phyloP scores from a whole-genome alignment of 306 rosid species.

The Citrullus mucosospermus region DNA sequence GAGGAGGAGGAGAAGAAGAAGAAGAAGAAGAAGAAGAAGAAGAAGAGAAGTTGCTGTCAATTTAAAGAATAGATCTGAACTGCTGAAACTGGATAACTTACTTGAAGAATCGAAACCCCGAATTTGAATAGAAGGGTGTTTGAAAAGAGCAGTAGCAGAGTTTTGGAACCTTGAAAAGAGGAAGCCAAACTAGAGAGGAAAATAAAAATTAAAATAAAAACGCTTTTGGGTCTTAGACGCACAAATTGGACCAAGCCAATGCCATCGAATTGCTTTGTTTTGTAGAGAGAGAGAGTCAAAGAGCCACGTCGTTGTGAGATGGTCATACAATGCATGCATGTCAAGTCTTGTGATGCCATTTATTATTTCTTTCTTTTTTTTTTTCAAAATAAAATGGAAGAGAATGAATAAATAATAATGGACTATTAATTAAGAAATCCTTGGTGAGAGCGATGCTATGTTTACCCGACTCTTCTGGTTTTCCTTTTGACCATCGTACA shows the following conservation, averaged over 20 bases:
- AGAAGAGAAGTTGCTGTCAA: background rate
- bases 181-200: background rate
- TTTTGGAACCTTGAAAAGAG: background rate
- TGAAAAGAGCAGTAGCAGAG: background rate
- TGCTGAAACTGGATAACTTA: slow-evolving; percentile 21
- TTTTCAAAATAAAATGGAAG: background rate
- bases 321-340: slow-evolving; percentile 21
- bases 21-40: background rate
- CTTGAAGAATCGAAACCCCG: slow-evolving; percentile 9
- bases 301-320: slow-evolving; percentile 24
- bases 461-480: background rate
- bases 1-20: background rate
- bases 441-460: background rate
- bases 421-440: slow-evolving; percentile 6
- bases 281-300: slow-evolving; percentile 37
- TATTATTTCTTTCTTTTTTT: background rate
- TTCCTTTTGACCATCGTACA: background rate
- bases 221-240: slow-evolving; percentile 5
- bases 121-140: slow-evolving; percentile 5
- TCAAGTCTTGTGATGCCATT: slow-evolving; percentile 39
- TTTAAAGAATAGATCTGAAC: slow-evolving; percentile 1
- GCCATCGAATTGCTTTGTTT: slow-evolving; percentile 7
- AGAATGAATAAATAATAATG: background rate
- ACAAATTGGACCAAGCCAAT: slow-evolving; percentile 23
- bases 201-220: background rate